Conservation (phyloP, 768 basidiomycete species). For the Wakefieldia striispora region DNA sequence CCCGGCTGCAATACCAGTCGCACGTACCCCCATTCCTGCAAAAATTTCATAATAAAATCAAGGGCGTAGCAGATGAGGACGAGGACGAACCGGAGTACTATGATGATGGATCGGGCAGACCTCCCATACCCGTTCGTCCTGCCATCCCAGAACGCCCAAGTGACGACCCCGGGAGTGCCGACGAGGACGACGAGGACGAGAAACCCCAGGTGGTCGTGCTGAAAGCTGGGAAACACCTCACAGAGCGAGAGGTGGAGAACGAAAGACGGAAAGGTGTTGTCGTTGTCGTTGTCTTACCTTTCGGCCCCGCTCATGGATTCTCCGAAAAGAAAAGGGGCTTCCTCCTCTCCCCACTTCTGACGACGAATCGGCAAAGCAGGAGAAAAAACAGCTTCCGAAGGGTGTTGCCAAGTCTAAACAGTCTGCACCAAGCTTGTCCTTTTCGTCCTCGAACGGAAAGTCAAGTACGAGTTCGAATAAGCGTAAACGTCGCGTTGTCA, state of each 20-base stretch:
- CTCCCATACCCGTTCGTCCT: conserved; percentile 73
- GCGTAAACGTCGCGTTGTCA: conserved; percentile 37
- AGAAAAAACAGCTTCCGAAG: conserved; percentile 24
- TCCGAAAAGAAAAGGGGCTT: conserved; percentile 55
- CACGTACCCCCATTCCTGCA: conserved; percentile 63
- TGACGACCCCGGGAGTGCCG: conserved; percentile 69
- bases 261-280: conserved; percentile 65
- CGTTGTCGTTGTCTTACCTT: conserved; percentile 1
- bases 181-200: conserved; percentile 73
- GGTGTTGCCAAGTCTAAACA: conserved; percentile 25
- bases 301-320: conserved; percentile 1
- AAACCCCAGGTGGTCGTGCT: conserved; percentile 87
- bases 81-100: conserved; percentile 53
- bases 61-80: conserved; percentile 50
- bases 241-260: conserved; percentile 74
- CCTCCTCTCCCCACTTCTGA: conserved; percentile 47
- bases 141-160: conserved; percentile 67
- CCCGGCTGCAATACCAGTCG: conserved; percentile 61
- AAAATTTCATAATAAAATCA: conserved; percentile 61
- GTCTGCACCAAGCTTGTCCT: conserved; percentile 32
- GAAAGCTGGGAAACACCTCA: conserved; percentile 85
- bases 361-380: conserved; percentile 22
- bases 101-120: conserved; percentile 64
- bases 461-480: conserved; percentile 24
- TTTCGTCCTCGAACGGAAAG: conserved; percentile 36